These are phyloP conservation scores for Yamadazyma atmosphaerica DNA, from an alignment of 1,139 yeast genomes.

Conservation along the genomic window DNA sequence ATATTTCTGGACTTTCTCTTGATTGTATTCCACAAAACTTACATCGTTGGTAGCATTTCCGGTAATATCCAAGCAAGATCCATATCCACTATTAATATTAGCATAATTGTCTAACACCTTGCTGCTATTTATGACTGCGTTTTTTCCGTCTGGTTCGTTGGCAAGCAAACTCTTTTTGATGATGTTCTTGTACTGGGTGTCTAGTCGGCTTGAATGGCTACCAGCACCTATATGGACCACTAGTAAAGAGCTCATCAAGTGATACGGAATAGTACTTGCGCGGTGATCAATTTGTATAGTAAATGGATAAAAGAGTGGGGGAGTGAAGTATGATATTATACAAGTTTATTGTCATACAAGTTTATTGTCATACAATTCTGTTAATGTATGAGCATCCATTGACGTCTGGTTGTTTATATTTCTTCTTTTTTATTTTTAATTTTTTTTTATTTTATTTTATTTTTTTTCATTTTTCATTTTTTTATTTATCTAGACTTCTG, in stretches of 20 bases:
- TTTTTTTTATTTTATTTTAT: too few species aligned
- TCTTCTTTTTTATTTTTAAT: too few species aligned
- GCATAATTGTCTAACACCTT: constrained; percentile 42
- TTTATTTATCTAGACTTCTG: too few species aligned
- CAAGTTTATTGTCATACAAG: too few species aligned
- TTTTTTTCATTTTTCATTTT: too few species aligned
- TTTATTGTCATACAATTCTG: too few species aligned
- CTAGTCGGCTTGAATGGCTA: constrained; percentile 23
- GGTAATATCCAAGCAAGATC: constrained; percentile 47
- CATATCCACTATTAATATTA: constrained; percentile 57
- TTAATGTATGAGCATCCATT: too few species aligned
- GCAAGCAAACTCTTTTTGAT: constrained; percentile 21
- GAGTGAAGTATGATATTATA: too few species aligned
- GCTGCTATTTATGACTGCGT: constrained; percentile 18
- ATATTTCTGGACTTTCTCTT: constrained; percentile 8
- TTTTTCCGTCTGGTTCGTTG: constrained; percentile 6
- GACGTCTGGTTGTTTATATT: too few species aligned
- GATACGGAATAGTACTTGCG: too few species aligned
- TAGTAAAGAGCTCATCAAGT: constrained; percentile 6
- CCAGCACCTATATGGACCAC: constrained; percentile 47
- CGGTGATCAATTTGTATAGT: too few species aligned
- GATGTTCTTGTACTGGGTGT: constrained; percentile 21
- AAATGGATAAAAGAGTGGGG: too few species aligned
- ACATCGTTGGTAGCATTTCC: constrained; percentile 60
- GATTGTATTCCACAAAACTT: constrained; percentile 23